Evolutionary conservation across 1,139 yeast genomes (phyloP).

Genomic region (Yamadazyma diddensiae): DNA sequence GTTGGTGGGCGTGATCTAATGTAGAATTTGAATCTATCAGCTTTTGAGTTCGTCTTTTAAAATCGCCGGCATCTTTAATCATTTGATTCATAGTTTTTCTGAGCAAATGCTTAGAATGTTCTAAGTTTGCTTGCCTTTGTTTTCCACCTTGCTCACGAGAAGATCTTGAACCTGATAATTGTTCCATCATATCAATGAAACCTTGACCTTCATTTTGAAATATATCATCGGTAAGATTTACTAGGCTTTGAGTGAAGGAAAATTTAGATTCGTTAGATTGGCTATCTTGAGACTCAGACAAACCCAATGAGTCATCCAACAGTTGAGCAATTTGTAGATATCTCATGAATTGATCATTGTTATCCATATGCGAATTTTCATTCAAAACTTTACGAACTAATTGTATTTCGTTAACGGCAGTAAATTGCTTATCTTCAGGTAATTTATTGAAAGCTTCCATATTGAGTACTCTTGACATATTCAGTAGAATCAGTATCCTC

Average conservation of each 20-base stretch:
- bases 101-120: background rate
- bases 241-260: conserved; percentile 34
- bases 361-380: conserved; percentile 4
- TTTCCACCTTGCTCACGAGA: conserved; percentile 42
- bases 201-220: conserved; percentile 71
- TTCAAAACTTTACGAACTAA: conserved; percentile 6
- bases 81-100: conserved; percentile 5
- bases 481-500: conserved; percentile 7
- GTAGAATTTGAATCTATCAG: background rate
- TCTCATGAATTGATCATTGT: conserved; percentile 4
- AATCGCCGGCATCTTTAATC: conserved; percentile 10
- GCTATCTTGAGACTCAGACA: conserved; percentile 6
- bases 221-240: conserved; percentile 74
- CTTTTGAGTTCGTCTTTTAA: conserved; percentile 7
- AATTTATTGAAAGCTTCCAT: conserved; percentile 11
- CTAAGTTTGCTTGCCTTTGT: background rate
- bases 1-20: background rate
- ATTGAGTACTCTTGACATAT: conserved; percentile 11
- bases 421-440: conserved; percentile 9
- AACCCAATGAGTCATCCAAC: conserved; percentile 6
- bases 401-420: conserved; percentile 10
- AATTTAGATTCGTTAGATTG: conserved; percentile 10
- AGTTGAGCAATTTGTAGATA: conserved; percentile 3
- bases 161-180: conserved; percentile 57
- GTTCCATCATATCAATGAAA: conserved; percentile 76